phyloP scores from a whole-genome alignment of 306 rosid species.

The Quercus variabilis region DNA sequence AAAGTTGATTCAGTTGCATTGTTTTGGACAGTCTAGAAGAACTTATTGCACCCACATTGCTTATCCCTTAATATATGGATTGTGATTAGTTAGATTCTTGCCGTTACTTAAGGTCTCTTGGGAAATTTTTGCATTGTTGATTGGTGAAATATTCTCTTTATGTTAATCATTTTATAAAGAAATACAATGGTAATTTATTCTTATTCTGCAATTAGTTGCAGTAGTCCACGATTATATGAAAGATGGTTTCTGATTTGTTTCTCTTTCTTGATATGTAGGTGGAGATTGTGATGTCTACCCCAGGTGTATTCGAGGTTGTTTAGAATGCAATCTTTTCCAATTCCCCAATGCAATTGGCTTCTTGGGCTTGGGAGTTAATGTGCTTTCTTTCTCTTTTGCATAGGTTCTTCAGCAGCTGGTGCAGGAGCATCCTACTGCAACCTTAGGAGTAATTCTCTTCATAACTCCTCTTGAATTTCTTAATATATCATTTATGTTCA shows the following conservation, averaged over 20 bases:
- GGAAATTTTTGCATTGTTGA: no score
- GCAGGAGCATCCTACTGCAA: no score
- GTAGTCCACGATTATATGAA: neutral
- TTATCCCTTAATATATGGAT: conserved; percentile 2
- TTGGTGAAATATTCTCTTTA: no score
- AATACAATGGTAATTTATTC: no score
- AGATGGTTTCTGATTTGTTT: conserved; percentile 30
- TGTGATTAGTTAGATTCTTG: conserved; percentile 1
- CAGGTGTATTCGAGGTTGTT: conserved; percentile 93
- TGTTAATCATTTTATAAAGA: no score
- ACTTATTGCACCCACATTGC: conserved; percentile 2
- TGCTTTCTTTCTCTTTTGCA: no score
- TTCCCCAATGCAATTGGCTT: conserved; percentile 3
- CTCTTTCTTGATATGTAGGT: conserved; percentile 47
- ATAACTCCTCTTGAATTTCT: no score
- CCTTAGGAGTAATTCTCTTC: no score
- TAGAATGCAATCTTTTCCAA: conserved; percentile 9
- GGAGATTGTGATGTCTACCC: conserved; percentile 85
- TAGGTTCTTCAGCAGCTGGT: no score
- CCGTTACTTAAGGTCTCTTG: neutral
- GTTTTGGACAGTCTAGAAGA: conserved; percentile 3
- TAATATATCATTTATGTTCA: no score
- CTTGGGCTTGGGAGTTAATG: no score
- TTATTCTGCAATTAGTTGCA: no score
- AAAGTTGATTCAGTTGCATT: conserved; percentile 6